Evolutionary conservation across 495 filamentous ascomycete species (phyloP), one percentile per base, ranked within the genome.

Genomic region (Hypoxylon trugodes): DNA sequence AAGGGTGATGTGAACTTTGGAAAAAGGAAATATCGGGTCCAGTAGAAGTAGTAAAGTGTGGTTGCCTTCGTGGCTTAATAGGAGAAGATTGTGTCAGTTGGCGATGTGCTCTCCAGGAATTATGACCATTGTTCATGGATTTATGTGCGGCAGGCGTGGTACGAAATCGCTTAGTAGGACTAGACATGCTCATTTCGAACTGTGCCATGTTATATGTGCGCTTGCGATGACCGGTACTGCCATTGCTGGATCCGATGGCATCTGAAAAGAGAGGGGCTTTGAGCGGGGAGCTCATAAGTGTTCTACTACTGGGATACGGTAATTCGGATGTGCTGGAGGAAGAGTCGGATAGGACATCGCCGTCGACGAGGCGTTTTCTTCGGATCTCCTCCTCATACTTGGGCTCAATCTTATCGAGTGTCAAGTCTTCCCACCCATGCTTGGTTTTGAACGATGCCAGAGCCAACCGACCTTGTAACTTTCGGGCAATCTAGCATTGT

Each of bases 391-490:
- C 82, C 66, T 96, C 90, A 56, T 93, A 72, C 66, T 81, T 87
- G 59, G 86, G 86, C 74, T 90, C 91, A 71, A 94, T 89, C 18
- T 73, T 84, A 65, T 89, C 89, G 47, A 93, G 82, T 33, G 87
- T 86, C 51, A 92, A 82, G 74, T 90, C 84, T 73, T 93, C 86
- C 84, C 88, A 89, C 61, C 94, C 94, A 76, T 97, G 87, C 74
- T 94, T 90, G 49, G 93, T 91, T 79, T 97, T 99, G 85, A 96
- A 92, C 78, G 91, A 93, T 72, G 95, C 95, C 47, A 98, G 84
- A 65, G 96, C 94, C 28, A 99, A 83, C 38, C 94, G 92, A 78
- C 96, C 90, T 75, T 96, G 91, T 28, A 99, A 80, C 69, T 87
- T 89, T 75, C 93, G 81, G 52, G 92, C 95, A 76, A 98, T 95